Percentiles rank a stretch among this genome's conserved stretches.
These are phyloP conservation scores for Paulownia fortunei DNA, from an alignment of 257 asterid genomes.

Conservation along the genomic window DNA sequence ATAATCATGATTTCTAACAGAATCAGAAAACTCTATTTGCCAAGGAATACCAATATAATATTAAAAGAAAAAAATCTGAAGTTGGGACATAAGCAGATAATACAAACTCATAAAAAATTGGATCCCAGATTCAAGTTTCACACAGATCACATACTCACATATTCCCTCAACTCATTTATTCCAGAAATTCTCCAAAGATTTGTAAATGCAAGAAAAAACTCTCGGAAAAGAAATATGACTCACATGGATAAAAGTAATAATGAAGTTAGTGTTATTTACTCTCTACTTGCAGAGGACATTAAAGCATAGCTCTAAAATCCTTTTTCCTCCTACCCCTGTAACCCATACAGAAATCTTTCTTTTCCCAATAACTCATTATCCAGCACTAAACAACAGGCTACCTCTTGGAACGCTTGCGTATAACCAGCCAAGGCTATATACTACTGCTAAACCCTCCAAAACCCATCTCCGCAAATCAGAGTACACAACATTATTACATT, in stretches of 20 bases:
- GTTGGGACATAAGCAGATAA: slow-evolving; percentile 20
- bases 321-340: not conserved
- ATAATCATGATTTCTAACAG: slow-evolving; percentile 24
- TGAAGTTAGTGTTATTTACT: slow-evolving; percentile 10
- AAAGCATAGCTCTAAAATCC: slow-evolving; percentile 25
- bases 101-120: slow-evolving; percentile 30
- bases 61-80: not conserved
- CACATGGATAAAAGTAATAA: slow-evolving; percentile 11
- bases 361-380: slow-evolving; percentile 19
- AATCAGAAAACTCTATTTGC: slow-evolving; percentile 12
- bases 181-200: slow-evolving; percentile 26
- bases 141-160: slow-evolving; percentile 27
- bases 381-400: slow-evolving; percentile 33
- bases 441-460: slow-evolving; percentile 62
- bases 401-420: slow-evolving; percentile 84
- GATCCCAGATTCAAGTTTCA: slow-evolving; percentile 36
- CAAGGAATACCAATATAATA: not conserved
- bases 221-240: slow-evolving; percentile 13
- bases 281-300: slow-evolving; percentile 18
- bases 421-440: slow-evolving; percentile 46
- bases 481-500: slow-evolving; percentile 22
- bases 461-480: slow-evolving; percentile 65
- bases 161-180: slow-evolving; percentile 25
- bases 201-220: slow-evolving; percentile 9
- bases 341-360: slow-evolving; percentile 24